phyloP scores from a whole-genome alignment of 202 grass and related monocot species.

The Digitaria exilis region DNA sequence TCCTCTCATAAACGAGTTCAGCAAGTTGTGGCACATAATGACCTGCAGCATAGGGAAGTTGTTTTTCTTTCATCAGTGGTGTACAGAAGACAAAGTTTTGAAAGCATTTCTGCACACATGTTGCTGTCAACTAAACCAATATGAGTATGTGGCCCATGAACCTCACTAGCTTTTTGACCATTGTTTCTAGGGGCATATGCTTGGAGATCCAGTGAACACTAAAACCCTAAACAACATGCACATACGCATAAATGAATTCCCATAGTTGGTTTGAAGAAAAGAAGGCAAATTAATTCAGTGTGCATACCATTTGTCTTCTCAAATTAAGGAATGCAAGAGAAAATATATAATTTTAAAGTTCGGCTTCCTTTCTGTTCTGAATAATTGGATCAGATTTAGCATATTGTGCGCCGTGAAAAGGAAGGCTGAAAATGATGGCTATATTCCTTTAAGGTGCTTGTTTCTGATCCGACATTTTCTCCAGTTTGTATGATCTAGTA shows the following conservation, averaged over 20 bases:
- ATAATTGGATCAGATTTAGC: neutral
- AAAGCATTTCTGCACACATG: conserved; percentile 13
- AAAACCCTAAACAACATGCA: neutral
- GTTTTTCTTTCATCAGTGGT: conserved; percentile 14
- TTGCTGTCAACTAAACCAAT: neutral
- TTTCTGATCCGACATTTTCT: neutral
- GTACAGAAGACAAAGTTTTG: neutral
- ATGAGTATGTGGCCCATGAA: neutral
- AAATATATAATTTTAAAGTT: neutral
- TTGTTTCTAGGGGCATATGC: neutral
- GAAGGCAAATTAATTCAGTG: neutral
- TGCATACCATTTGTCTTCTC: neutral
- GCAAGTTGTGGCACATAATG: conserved; percentile 93
- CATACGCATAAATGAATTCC: neutral
- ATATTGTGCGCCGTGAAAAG: neutral
- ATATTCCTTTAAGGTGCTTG: neutral
- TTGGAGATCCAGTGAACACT: neutral
- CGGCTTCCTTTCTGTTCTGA: neutral
- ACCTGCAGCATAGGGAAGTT: conserved; percentile 46
- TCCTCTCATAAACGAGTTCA: conserved; percentile 66
- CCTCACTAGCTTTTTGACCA: conserved; percentile 1
- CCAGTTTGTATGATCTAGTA: neutral
- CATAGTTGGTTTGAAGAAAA: conserved; percentile 1
- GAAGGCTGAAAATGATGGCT: neutral
- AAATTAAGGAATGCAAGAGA: neutral